Evolutionary conservation across 2,329 filamentous ascomycete genomes (phyloP).

Genomic region (Colletotrichum acutatum): DNA sequence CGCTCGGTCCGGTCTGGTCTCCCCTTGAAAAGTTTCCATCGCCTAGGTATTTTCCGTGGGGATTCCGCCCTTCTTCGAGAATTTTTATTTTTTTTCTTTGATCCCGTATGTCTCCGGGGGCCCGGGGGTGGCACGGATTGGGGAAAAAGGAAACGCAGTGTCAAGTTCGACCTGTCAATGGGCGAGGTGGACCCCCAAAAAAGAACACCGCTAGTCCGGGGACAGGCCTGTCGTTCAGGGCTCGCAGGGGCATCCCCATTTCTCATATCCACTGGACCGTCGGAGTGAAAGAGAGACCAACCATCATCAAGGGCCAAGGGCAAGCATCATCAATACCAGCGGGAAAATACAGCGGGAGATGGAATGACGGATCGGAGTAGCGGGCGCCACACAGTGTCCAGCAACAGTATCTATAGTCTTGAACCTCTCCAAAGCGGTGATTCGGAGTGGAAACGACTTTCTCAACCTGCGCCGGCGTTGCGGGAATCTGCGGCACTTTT

Average conservation of each 20-base stretch:
- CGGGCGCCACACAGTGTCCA: constrained; percentile 3
- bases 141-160: constrained; percentile 21
- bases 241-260: constrained; percentile 11
- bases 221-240: constrained; percentile 12
- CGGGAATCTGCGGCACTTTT: constrained; percentile 24
- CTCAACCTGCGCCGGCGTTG: not conserved
- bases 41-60: not conserved
- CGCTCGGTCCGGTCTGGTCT: not conserved
- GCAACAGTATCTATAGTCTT: not conserved
- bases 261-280: not conserved
- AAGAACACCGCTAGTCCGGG: constrained; percentile 1
- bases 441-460: not conserved
- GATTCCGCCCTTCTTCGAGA: constrained; percentile 36
- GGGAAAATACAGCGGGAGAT: constrained; percentile 27
- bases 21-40: not conserved
- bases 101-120: constrained; percentile 12
- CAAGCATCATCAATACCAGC: not conserved
- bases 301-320: not conserved
- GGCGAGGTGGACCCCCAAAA: constrained; percentile 6
- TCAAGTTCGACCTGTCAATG: not conserved
- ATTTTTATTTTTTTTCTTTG: constrained; percentile 40
- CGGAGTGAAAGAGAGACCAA: not conserved
- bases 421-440: not conserved
- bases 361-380: constrained; percentile 17
- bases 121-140: constrained; percentile 26